Percentiles rank a stretch among this genome's conserved stretches.
These are phyloP conservation scores for Quercus gilva DNA, from an alignment of 306 rosid species.

Conservation along the genomic window DNA sequence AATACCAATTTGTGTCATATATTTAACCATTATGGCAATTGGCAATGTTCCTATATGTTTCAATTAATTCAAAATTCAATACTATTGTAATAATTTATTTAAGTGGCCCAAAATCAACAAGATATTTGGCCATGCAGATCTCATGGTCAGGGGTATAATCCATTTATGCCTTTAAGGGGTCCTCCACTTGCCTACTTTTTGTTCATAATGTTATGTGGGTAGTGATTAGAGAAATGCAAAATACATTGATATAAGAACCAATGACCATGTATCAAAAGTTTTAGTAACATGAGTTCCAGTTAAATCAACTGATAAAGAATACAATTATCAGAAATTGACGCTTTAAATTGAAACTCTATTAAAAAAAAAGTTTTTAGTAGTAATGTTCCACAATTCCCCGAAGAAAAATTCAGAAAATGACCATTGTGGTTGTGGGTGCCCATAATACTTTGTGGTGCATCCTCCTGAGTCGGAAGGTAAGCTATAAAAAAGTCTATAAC, in stretches of 20 bases:
- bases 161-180: constrained; percentile 18
- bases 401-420: neutral
- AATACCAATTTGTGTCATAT: too few relatives aligned
- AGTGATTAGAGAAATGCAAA: neutral
- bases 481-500: neutral
- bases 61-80: neutral
- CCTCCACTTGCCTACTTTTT: constrained; percentile 22
- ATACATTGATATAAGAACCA: neutral
- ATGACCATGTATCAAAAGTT: neutral
- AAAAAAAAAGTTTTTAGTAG: neutral
- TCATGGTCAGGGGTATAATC: neutral
- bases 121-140: neutral
- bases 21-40: neutral
- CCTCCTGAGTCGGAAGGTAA: neutral
- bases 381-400: neutral
- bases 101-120: neutral
- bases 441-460: neutral
- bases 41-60: neutral
- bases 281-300: accelerated
- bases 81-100: neutral
- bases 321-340: accelerated
- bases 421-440: neutral
- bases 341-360: too few relatives aligned
- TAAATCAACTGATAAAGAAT: too few relatives aligned
- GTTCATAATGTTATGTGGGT: constrained; percentile 10